Base-by-base conservation (phyloP, 345 rosid genomes). In the Orychophragmus violaceus region DNA sequence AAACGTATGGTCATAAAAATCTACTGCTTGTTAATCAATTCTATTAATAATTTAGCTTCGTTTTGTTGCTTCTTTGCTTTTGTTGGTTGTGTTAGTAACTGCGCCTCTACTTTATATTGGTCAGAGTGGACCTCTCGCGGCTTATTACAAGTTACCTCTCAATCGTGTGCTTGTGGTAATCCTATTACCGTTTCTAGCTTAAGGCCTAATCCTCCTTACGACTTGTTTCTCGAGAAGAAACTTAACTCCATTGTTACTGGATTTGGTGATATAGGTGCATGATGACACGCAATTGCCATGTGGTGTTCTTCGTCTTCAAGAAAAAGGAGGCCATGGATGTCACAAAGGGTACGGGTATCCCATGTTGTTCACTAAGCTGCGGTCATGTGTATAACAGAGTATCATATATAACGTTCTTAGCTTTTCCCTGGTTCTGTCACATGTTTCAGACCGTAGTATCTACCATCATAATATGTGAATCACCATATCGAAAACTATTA, bases 251-350 rank as follows among this genome's bases (percentile, higher is more conserved):
- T 48, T 28, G 60, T 29, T 52, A 54, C 30, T 51, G 55, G 21
- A 25, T 51, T 50, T 66, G 28, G 39, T 58, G 71, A 19, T 80
- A 53, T 63, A 92, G 97, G 78, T 83, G 73, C 94, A 92, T 72
- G 98, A 92, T 62, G 96, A 89, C 76, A 83, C 76, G 82, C 80
- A 74, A 69, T 78, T 90, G 74, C 91, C 96, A 49, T 90, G 91
- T 68, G 94, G 97, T 71, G 97, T 92, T 63, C 97, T 92, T 71
- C 96, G 94, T 61, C 89, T 92, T 80, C 88, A 85, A 64, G 71
- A 69, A n/a, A 86, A 82, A 74, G 87, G 97, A 66, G 97, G 97
- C 50, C 97, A 87, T 73, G 93, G 87, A 58, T 66, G 87, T 64
- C 97, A 92, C 66, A 90, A 82, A 45, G 98, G 94, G 97, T 87